Base-by-base conservation (phyloP, 768 basidiomycete genomes). In the Boletus sp. region DNA sequence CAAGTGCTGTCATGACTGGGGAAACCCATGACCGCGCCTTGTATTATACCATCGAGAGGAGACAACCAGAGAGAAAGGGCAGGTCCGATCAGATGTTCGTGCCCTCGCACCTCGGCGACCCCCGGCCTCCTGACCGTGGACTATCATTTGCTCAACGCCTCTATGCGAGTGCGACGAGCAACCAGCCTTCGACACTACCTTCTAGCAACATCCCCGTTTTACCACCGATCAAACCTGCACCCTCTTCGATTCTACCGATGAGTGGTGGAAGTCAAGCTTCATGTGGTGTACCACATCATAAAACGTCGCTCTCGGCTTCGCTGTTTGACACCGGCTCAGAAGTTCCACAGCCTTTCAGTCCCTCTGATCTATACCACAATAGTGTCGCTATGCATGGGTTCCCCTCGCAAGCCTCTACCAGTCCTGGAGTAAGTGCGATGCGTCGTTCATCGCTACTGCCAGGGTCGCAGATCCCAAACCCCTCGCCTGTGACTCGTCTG, bases 111-210 rank as follows among this genome's bases (percentile, higher is more conserved):
- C 42, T 44, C 29, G 39, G 45, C 33, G 33, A 50, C 8, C 20
- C 54, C 5, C 42, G 52, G 37, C 50, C 50, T n/a, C 50, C 65
- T 47, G 57, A 50, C 11, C 58, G 47, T 41, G 70, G 67, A 14
- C 56, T 65, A 46, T 73, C 73, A 3, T 62, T 71, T 36, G 80
- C 79, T 24, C 79, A 78, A 47, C 74, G 73, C 48, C 63, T 81
- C 29, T 81, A 80, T 59, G 77, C 76, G 7, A 79, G 76, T 46
- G 75, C 77, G 5, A 50, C 67, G 29, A 64, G 56, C 52, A 66
- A 60, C 50, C 63, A 55, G 30, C 54, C 55, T 24, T 57, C 61
- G 12, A 41, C 41, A 11, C 41, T 32, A 9, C 49, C 59, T 42
- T 40, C 52, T n/a, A 35, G 36, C n/a, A 28, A 7, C 45, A 45